Base-by-base conservation (phyloP, 352 stramenopile genomes). In the Pythium diclinum region DNA sequence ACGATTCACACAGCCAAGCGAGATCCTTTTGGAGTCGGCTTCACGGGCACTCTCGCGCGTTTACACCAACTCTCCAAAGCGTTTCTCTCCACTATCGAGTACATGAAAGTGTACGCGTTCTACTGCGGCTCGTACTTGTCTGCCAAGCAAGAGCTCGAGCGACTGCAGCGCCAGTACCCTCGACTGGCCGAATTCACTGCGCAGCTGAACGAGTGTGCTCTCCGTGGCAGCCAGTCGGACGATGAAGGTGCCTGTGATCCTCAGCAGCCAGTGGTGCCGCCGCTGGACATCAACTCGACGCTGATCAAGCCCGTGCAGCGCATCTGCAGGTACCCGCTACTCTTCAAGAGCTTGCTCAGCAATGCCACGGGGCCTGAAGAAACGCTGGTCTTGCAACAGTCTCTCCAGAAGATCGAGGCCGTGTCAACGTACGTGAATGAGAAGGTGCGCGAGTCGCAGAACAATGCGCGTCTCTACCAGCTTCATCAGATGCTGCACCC, bases 241-340 rank as follows among this genome's bases (percentile, higher is more conserved):
- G 36, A 42, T 56, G 52, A 55, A 23, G 56, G 61, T 5, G 30
- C 23, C 13, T 30, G 25, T 23, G 25, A 21, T 23, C 25, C 51
- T 8, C 17, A 34, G 19, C 32, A 28, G 23, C 28, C 17, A 8
- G 13, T 30, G 25, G 28, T 56, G n/a, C 49, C 63, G 8, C 63
- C 56, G 32, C 52, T 83, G 30, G 78, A 88, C 52, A 72, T 87
- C 17, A 68, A 79, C 38, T 87, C 78, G 8, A 68, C 83, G 16
- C 71, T 91, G 16, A 89, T 91, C 61, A 91, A 91, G 38, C 80
- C 82, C 25, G 80, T 88, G 23, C 82, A 91, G 46, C 79, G 82
- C 19, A 85, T 91, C 57, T 91, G 78, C 44, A 77, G 75, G 34
- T 91, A 91, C 55, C 77, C 80, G 14, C 60, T 91, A 48, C 68